These are phyloP conservation scores for Dipteronia dyeriana DNA, from an alignment of 345 rosid species.

Conservation along the genomic window DNA sequence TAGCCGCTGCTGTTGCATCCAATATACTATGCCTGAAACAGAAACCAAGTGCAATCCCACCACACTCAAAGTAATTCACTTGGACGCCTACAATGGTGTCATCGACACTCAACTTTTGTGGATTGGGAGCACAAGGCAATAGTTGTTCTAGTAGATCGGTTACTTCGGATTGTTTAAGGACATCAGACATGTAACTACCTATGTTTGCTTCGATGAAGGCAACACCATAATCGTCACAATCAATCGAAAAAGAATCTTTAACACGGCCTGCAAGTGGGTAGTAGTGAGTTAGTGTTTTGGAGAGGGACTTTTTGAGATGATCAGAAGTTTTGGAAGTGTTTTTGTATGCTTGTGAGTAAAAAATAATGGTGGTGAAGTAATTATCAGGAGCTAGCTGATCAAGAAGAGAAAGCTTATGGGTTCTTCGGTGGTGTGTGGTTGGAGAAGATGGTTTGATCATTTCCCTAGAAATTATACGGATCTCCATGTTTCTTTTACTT, in stretches of 20 bases:
- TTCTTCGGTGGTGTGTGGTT: conserved; percentile 28
- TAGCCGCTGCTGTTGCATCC: conserved; percentile 24
- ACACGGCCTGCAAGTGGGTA: conserved; percentile 31
- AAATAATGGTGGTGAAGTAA: conserved; percentile 30
- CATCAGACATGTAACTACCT: conserved; percentile 9
- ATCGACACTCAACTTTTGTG: background rate
- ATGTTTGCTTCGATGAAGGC: conserved; percentile 19
- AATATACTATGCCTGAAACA: conserved; percentile 25
- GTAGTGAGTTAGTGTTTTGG: conserved; percentile 18
- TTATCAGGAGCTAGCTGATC: conserved; percentile 28
- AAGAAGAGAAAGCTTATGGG: conserved; percentile 31
- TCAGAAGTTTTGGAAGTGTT: background rate
- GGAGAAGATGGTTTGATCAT: conserved; percentile 35
- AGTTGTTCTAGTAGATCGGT: conserved; percentile 8
- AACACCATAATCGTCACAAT: conserved; percentile 32
- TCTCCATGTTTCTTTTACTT: conserved; percentile 10
- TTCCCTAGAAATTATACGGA: conserved; percentile 27
- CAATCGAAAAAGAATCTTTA: conserved; percentile 13
- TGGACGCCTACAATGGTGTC: conserved; percentile 23
- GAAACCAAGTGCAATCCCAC: conserved; percentile 32
- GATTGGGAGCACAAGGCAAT: conserved; percentile 12
- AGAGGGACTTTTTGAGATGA: conserved; percentile 26
- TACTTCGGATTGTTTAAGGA: conserved; percentile 16
- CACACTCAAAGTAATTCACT: conserved; percentile 30
- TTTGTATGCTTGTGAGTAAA: background rate